Evolutionary conservation across 176 grass and related monocot species (phyloP), one percentile per base, ranked within the genome.

Genomic region (Eremochloa ophiuroides): DNA sequence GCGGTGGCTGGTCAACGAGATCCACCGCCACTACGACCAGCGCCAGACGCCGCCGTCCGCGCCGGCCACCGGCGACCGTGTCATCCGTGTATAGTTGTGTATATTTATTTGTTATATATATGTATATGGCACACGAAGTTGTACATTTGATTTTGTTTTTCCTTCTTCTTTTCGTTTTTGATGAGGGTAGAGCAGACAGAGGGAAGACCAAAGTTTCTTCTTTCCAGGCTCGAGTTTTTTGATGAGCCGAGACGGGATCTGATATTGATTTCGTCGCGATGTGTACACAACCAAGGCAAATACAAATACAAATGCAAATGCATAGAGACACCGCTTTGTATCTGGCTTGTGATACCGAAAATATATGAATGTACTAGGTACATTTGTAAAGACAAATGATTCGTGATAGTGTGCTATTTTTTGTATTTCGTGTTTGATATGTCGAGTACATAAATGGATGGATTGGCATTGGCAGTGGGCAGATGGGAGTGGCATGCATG

Each of bases 1-100:
- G 5, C 81, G 84, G 60, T 93, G 66, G 86, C 60, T 98, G 10
- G 71, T 98, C 55, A 89, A 93, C 39, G 90, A 83, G 60, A 95
- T 98, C 51, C 92, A 95, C 73, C 72, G 30, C 14, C 75, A 76
- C 50, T 73, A 83, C 60, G 86, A 91, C 31, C 84, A 82, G 78
- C 71, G 78, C 4, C 84, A 25, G 70, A 17, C 30, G 66, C 66
- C 22, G 71, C 43, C 28, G 5, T 28, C 69, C 9, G 5, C 82
- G 11, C 50, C 27, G 6, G n/a, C 74, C 17, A 51, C 20, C 1
- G 78, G 68, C 33, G 87, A 91, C 11, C 64, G 79, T 31, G 74
- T 76, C 77, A 78, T 89, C 17, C 95, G 71, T 61, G 85, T 91
- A 75, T 87, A 83, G 78, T 25, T 25, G 12, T 67, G 56, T 63